phyloP scores from a whole-genome alignment of 2,329 filamentous ascomycete genomes.

The Botrytis paeoniae region DNA sequence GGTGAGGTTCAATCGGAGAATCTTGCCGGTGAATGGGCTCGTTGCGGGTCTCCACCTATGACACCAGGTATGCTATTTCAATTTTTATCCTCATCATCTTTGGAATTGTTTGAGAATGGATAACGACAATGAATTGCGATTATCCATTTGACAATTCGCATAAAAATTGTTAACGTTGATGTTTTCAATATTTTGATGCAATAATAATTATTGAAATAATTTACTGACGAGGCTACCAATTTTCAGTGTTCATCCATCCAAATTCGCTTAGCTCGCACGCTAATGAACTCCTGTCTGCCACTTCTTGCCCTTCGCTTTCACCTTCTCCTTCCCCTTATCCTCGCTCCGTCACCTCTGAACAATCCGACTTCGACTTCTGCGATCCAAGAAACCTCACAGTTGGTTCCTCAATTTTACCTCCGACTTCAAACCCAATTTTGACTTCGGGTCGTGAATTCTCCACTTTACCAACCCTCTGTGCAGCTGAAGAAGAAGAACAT shows the following conservation, averaged over 20 bases:
- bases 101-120: neutral
- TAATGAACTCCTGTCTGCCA: constrained; percentile 69
- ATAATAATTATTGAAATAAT: neutral
- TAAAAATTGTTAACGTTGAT: neutral
- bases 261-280: constrained; percentile 60
- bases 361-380: constrained; percentile 73
- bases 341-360: constrained; percentile 62
- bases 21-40: constrained; percentile 72
- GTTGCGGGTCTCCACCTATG: constrained; percentile 77
- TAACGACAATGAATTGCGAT: neutral
- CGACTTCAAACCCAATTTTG: constrained; percentile 37
- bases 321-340: constrained; percentile 82
- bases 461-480: constrained; percentile 58
- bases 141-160: neutral
- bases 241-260: constrained; percentile 63
- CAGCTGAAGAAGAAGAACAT: constrained; percentile 60
- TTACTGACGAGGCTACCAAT: constrained; percentile 18
- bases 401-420: constrained; percentile 43
- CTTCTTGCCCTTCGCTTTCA: constrained; percentile 78
- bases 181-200: neutral
- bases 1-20: constrained; percentile 68
- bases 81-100: neutral
- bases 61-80: constrained; percentile 72
- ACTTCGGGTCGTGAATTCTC: constrained; percentile 60
- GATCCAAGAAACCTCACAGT: constrained; percentile 89